Evolutionary conservation across 768 basidiomycete species (phyloP).

Genomic region (Mrakia blollopis): DNA sequence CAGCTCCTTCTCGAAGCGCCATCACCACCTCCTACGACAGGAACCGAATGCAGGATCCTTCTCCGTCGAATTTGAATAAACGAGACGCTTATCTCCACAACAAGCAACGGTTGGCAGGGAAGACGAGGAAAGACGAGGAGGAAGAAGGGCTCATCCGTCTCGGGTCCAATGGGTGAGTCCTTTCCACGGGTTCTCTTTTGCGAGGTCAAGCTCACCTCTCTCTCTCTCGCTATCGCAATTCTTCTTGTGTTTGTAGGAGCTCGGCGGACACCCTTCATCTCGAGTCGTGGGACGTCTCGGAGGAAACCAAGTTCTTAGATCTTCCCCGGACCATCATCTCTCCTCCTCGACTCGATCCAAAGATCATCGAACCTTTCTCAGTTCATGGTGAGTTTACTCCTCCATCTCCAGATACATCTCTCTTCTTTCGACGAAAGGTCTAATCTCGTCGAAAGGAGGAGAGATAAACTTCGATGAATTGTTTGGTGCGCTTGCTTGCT

Average conservation of each 20-base stretch:
- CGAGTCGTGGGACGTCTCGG: conserved; percentile 20
- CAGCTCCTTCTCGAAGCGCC: not conserved
- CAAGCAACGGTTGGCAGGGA: not conserved
- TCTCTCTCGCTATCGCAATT: not conserved
- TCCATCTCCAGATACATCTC: not conserved
- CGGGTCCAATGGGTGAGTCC: conserved; percentile 5
- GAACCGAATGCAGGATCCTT: not conserved
- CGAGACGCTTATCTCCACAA: conserved; percentile 5
- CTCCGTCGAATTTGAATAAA: conserved; percentile 5
- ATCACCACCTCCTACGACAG: not conserved
- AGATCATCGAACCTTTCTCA: conserved; percentile 38
- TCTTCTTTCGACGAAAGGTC: too few species aligned
- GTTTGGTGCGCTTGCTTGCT: not conserved
- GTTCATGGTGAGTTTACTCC: conserved; percentile 30
- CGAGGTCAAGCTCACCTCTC: not conserved
- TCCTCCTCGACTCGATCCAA: conserved; percentile 1
- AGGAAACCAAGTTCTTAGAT: conserved; percentile 18
- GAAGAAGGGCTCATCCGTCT: conserved; percentile 5
- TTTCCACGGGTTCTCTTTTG: not conserved
- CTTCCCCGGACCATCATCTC: conserved; percentile 17
- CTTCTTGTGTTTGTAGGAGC: not conserved
- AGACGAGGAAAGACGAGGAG: not conserved
- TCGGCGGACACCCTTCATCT: not conserved
- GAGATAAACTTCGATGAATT: not conserved
- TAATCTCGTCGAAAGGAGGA: not conserved